Conservation (phyloP, 371 early-diverging fungal genomes). For the Rhizopus microsporus region DNA sequence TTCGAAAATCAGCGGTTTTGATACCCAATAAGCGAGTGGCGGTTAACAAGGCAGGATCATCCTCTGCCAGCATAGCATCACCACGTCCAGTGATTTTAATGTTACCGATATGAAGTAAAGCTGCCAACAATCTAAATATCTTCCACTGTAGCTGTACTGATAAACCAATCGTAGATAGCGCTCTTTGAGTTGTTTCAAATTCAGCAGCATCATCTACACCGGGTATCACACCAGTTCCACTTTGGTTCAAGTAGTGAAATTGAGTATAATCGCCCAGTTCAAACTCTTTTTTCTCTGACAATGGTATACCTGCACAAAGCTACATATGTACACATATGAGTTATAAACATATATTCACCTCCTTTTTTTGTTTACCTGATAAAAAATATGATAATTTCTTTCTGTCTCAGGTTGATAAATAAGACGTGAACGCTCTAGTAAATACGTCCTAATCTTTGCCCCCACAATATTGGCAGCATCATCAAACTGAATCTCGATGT, state of each 20-base stretch:
- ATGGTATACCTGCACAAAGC: constrained; percentile 86
- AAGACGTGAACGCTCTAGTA: constrained; percentile 96
- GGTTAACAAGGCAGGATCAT: constrained; percentile 66
- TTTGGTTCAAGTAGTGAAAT: constrained; percentile 88
- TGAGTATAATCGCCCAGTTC: constrained; percentile 71
- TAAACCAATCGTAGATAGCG: constrained; percentile 85
- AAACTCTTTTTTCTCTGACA: constrained; percentile 74
- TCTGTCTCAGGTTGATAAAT: constrained; percentile 94
- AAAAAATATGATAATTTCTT: constrained; percentile 99
- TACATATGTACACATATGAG: constrained; percentile 21
- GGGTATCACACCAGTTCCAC: constrained; percentile 75
- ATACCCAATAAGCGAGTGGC: constrained; percentile 78
- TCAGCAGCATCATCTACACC: constrained; percentile 91
- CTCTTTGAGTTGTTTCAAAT: constrained; percentile 81
- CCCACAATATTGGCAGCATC: constrained; percentile 86
- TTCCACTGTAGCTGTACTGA: constrained; percentile 76
- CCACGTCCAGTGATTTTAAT: constrained; percentile 75
- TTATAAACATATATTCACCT: neutral
- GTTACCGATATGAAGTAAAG: constrained; percentile 92
- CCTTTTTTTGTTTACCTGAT: constrained; percentile 60
- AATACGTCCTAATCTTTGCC: constrained; percentile 94
- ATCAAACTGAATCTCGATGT: constrained; percentile 91
- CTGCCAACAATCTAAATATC: constrained; percentile 87
- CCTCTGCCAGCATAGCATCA: constrained; percentile 74
- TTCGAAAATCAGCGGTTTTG: constrained; percentile 72